phyloP scores from a whole-genome alignment of 2,329 filamentous ascomycete genomes.

The Simplicillium aogashimaense region DNA sequence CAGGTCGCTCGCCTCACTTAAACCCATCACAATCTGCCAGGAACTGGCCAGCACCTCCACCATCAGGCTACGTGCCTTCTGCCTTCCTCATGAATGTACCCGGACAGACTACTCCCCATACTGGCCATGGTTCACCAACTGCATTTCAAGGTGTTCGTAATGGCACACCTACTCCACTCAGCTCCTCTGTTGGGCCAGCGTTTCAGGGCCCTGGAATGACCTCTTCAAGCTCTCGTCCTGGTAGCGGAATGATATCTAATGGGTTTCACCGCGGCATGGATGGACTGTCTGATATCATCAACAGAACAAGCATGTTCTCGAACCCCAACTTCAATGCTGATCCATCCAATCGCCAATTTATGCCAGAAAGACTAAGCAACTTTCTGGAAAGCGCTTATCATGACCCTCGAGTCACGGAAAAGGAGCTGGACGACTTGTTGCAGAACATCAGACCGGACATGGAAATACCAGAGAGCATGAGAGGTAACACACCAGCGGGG shows the following conservation, averaged over 20 bases:
- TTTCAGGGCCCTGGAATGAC: no score
- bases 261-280: no score
- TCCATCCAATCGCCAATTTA: constrained; percentile 19
- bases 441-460: constrained; percentile 66
- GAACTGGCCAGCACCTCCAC: no score
- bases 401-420: constrained; percentile 31
- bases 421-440: constrained; percentile 61
- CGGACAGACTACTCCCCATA: no score
- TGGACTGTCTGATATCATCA: constrained; percentile 1
- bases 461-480: constrained; percentile 49
- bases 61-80: no score
- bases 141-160: no score
- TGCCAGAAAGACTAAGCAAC: constrained; percentile 20
- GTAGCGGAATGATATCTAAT: no score
- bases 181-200: no score
- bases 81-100: no score
- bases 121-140: no score
- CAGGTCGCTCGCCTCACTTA: neutral
- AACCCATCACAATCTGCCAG: neutral
- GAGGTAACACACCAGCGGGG: constrained; percentile 58
- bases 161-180: no score
- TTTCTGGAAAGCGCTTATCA: constrained; percentile 24
- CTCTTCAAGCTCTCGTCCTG: no score
- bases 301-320: constrained; percentile 24
- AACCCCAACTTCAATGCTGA: constrained; percentile 22